These are phyloP conservation scores for Penicillium olsonii DNA, from an alignment of 2,329 filamentous ascomycete genomes.

Conservation along the genomic window DNA sequence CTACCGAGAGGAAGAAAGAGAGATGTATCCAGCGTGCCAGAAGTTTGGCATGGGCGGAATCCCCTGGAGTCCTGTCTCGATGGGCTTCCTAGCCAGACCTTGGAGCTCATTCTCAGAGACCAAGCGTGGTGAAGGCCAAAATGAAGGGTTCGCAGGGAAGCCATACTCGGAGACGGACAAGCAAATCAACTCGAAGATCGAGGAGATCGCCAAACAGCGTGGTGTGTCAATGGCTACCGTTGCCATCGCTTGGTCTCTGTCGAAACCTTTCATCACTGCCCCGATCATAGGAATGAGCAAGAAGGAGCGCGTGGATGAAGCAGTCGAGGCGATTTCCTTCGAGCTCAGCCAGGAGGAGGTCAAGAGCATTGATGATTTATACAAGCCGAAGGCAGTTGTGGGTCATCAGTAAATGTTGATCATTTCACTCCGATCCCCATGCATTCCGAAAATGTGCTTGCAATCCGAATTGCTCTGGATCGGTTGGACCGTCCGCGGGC, in stretches of 20 bases:
- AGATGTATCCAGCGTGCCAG: conserved; percentile 55
- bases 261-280: conserved; percentile 32
- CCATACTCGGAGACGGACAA: conserved; percentile 27
- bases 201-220: conserved; percentile 57
- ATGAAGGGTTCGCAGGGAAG: conserved; percentile 16
- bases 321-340: conserved; percentile 54
- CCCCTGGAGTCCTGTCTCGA: conserved; percentile 30
- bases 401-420: conserved; percentile 19
- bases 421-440: too few species aligned
- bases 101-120: conserved; percentile 23
- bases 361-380: conserved; percentile 49
- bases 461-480: too few species aligned
- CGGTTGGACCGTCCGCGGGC: too few species aligned
- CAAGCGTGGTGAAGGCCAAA: conserved; percentile 17
- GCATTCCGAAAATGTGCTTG: too few species aligned
- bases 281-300: conserved; percentile 44
- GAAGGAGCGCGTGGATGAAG: conserved; percentile 59
- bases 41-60: conserved; percentile 53
- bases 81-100: conserved; percentile 29
- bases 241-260: conserved; percentile 59
- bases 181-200: conserved; percentile 51
- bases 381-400: conserved; percentile 21
- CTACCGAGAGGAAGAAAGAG: conserved; percentile 64
- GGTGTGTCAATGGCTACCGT: conserved; percentile 63
- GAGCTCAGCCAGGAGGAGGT: conserved; percentile 63